phyloP scores from a whole-genome alignment of 345 rosid species.

The Turnera subulata region DNA sequence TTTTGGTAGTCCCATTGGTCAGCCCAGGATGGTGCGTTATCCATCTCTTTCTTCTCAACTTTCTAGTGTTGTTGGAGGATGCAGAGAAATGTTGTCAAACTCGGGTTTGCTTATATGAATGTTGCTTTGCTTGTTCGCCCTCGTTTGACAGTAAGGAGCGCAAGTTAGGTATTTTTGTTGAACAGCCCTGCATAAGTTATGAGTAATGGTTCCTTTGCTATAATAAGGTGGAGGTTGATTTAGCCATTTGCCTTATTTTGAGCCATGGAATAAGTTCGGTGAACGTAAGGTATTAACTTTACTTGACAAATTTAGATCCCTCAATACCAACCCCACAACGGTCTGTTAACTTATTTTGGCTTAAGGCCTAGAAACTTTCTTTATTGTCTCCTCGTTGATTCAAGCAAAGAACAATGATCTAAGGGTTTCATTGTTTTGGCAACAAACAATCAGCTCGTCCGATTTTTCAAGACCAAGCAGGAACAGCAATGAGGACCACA shows the following conservation, averaged over 20 bases:
- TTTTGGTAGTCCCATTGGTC: slow-evolving; percentile 57
- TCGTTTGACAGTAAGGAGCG: neutral
- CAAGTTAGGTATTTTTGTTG: slow-evolving; percentile 3
- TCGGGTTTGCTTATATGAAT: neutral
- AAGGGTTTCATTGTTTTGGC: no score
- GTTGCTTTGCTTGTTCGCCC: neutral
- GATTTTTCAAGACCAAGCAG: no score
- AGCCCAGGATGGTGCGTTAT: slow-evolving; percentile 63
- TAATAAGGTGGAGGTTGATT: neutral
- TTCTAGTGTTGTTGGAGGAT: neutral
- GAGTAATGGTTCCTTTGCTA: neutral
- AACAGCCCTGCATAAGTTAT: neutral
- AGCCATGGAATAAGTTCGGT: neutral
- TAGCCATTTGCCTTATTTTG: no score
- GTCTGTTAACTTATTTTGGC: no score
- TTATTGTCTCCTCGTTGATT: no score
- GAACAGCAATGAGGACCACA: no score
- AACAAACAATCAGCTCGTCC: no score
- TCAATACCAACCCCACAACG: no score
- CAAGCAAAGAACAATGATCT: no score
- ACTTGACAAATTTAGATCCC: no score
- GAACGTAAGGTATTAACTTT: no score
- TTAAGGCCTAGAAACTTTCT: no score
- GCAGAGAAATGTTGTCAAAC: neutral
- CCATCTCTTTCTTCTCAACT: slow-evolving; percentile 23